A percentile compares a stretch with the other conserved stretches of the same genome.
Conservation (phyloP, 805 yeast genomes). For the Cyberlindnera nakhonratchasimensis region DNA sequence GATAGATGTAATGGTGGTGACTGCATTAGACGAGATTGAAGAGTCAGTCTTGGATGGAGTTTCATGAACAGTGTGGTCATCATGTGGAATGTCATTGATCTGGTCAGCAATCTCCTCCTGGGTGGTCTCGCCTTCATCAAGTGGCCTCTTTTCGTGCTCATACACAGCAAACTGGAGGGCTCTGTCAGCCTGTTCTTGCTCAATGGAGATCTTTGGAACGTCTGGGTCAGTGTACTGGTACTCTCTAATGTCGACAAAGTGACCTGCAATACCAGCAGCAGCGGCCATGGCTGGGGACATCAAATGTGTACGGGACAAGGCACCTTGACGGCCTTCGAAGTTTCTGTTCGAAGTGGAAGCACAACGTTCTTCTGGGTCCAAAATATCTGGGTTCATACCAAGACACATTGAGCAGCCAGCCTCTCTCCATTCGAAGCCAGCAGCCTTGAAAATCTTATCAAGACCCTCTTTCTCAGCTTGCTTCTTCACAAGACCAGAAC, state of each 20-base stretch:
- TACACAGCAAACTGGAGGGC: constrained; percentile 67
- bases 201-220: constrained; percentile 50
- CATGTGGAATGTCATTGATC: constrained; percentile 60
- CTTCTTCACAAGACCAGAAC: constrained; percentile 89
- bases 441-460: constrained; percentile 82
- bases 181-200: constrained; percentile 48
- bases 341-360: constrained; percentile 98
- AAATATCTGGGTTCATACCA: constrained; percentile 98
- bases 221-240: constrained; percentile 61
- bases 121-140: constrained; percentile 50
- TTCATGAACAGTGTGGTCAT: constrained; percentile 39
- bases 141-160: constrained; percentile 63
- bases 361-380: constrained; percentile 93
- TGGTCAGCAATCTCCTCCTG: constrained; percentile 50
- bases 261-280: constrained; percentile 93
- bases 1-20: constrained; percentile 71
- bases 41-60: constrained; percentile 32
- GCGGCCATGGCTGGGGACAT: constrained; percentile 99
- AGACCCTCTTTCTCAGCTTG: constrained; percentile 96
- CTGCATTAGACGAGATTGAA: constrained; percentile 65
- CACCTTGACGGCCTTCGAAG: constrained; percentile 99
- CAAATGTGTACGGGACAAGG: constrained; percentile 89
- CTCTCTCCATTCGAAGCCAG: constrained; percentile 99
- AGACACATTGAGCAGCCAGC: constrained; percentile 99
- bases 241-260: constrained; percentile 85